Base-by-base conservation (phyloP, 345 rosid genomes). In the Eucalyptus marginata region DNA sequence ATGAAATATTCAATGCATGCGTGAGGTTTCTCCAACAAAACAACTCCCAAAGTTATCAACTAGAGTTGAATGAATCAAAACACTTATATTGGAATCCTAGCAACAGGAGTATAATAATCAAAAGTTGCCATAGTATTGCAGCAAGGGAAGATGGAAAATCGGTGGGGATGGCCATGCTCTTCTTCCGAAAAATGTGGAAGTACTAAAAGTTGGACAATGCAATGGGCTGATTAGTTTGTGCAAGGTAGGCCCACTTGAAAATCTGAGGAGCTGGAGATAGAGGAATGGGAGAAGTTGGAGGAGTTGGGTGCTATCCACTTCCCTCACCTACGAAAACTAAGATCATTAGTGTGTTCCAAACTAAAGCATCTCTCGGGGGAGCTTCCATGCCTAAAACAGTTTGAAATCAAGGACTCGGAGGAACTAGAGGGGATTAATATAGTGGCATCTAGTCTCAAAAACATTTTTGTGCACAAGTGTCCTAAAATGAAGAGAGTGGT, bases 381-480 rank as follows among this genome's bases (percentile, higher is more conserved):
- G 71, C 71, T 64, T 64, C 71, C 1, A 7, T 3, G 36, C 4
- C 18, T 62, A 29, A 9, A 29, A 7, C 0, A 0, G 36, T 13
- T 64, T n/a, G 2, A 0, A 13, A 29, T 64, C 5, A 0, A 4
- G 5, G 71, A 7, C 71, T 64, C 0, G 0, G 36, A n/a, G 71
- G 71, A 64, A n/a, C 10, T 64, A n/a, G 71, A 64, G 10, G 36
- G 18, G 2, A 64, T 64, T 4, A n/a, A 64, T 14, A 64, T 62
- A 14, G 71, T 0, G 0, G 71, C 33, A 29, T 9, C 71, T 62
- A 64, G 0, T 64, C 71, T 64, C 4, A 0, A 0, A 7, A 0
- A 7, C 7, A 64, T 64, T 14, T 0, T 1, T 4, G 71, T 64
- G 5, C 0, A 0, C 0, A 16, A 1, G 3, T 64, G 71, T 64